A percentile compares a stretch with the other conserved stretches of the same genome.
Conservation (phyloP, 345 rosid species). For the Iberis pinnata region DNA sequence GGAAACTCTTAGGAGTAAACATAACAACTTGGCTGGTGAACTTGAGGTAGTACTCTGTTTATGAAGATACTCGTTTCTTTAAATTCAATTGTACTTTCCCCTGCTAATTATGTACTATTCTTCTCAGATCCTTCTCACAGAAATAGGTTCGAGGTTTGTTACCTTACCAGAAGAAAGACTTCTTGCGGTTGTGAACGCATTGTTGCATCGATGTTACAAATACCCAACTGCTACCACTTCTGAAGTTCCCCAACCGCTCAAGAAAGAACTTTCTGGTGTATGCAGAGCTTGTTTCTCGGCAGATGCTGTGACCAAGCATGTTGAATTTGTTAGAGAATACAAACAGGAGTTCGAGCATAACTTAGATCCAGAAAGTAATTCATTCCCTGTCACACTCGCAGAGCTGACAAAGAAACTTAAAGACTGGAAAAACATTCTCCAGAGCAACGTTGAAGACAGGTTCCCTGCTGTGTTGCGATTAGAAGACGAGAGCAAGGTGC, state of each 20-base stretch:
- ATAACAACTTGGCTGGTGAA: constrained; percentile 82
- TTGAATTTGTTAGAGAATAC: constrained; percentile 93
- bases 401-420: constrained; percentile 78
- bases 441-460: constrained; percentile 94
- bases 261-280: constrained; percentile 97
- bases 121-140: constrained; percentile 73
- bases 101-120: constrained; percentile 11
- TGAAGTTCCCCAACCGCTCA: constrained; percentile 95
- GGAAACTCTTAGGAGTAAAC: constrained; percentile 96
- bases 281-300: constrained; percentile 98
- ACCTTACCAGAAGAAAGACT: constrained; percentile 97
- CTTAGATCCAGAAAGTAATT: constrained; percentile 86
- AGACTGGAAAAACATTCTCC: constrained; percentile 92
- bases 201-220: constrained; percentile 97
- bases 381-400: constrained; percentile 83
- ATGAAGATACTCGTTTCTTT: constrained; percentile 9
- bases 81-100: not conserved
- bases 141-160: constrained; percentile 94
- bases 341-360: constrained; percentile 95
- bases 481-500: constrained; percentile 89
- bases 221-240: constrained; percentile 94
- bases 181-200: constrained; percentile 92
- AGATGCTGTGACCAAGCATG: constrained; percentile 92
- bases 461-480: constrained; percentile 83
- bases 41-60: constrained; percentile 61